These are phyloP conservation scores for Komagataella populi DNA, from an alignment of 805 yeast species.

Conservation along the genomic window DNA sequence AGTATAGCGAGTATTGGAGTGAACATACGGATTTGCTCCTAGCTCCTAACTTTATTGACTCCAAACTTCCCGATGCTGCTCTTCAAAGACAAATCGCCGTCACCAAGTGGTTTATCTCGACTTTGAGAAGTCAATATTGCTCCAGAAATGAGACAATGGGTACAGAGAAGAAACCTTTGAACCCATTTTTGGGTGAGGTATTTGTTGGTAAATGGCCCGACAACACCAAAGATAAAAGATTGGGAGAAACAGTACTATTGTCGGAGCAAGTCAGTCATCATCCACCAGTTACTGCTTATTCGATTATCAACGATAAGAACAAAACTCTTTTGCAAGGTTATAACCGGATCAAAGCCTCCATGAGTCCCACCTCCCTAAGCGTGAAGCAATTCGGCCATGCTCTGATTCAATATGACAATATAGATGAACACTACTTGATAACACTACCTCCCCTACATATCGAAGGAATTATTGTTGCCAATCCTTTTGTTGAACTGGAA, in stretches of 20 bases:
- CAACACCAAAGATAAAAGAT: conserved; percentile 25
- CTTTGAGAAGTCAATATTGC: conserved; percentile 87
- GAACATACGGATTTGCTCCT: conserved; percentile 79
- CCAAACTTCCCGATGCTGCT: conserved; percentile 30
- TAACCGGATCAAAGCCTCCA: conserved; percentile 76
- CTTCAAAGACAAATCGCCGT: conserved; percentile 69
- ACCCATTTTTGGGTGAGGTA: conserved; percentile 91
- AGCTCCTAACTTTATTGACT: conserved; percentile 44
- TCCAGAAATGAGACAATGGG: conserved; percentile 87
- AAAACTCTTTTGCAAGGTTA: conserved; percentile 72
- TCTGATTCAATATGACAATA: conserved; percentile 44
- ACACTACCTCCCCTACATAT: conserved; percentile 93
- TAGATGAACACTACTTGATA: conserved; percentile 57
- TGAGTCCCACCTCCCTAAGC: conserved; percentile 60
- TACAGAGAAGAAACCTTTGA: conserved; percentile 92
- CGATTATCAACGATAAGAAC: conserved; percentile 60
- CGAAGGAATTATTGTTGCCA: conserved; percentile 81
- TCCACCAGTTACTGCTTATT: conserved; percentile 94
- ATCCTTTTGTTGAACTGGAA: conserved; percentile 92
- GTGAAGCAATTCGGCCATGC: conserved; percentile 95
- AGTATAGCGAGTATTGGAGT: conserved; percentile 93
- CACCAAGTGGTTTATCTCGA: conserved; percentile 81
- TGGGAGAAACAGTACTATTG: conserved; percentile 67
- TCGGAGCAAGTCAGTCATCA: conserved; percentile 96
- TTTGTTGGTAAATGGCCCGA: conserved; percentile 84